Base-by-base conservation (phyloP, 208 protist species). In the Trypanosoma lewisi region DNA sequence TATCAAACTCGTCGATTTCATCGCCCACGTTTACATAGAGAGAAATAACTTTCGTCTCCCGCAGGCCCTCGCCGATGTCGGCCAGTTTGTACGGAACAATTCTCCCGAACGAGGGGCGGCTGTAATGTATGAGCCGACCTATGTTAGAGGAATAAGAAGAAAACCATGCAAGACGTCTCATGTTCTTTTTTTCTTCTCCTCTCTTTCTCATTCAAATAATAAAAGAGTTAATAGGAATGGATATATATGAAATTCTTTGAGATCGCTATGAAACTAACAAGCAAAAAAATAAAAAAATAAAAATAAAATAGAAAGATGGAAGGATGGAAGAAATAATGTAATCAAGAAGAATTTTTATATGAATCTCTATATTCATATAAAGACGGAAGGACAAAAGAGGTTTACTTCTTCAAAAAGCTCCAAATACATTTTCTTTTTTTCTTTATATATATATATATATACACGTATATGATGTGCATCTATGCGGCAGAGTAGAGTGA, bases 1-100 rank as follows among this genome's bases (percentile, higher is more conserved):
- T 70, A 33, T 98, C 89, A 66, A 98, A 98, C 74, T 98, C 84
- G 28, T 91, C 61, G 49, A 99, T 86, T 0, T 31, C 45, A 70
- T 98, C 94, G 16, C 97, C 97, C 21, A 80, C 74, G 58, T 97
- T 96, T 16, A 98, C 86, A 44, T 57, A 85, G 77, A 97, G 97
- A 17, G 88, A 60, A 25, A 99, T 58, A 33, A 99, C 82, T 70
- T 98, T 93, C 65, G 96, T 94, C 79, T 99, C 86, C 6, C 78
- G 77, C 59, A 98, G 98, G 53, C 97, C 97, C 72, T 99, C 97
- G 27, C 97, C 97, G 71, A 98, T 97, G 68, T 98, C 97, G 14
- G 97, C 80, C 69, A 99, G 71, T 28, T 78, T 85, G 70, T 96
- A 98, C 1, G 82, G 73, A 53, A 88, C 58, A 12, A 77, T 30